Base-by-base conservation (phyloP, 179 eudicot species). In the Silene coronaria region DNA sequence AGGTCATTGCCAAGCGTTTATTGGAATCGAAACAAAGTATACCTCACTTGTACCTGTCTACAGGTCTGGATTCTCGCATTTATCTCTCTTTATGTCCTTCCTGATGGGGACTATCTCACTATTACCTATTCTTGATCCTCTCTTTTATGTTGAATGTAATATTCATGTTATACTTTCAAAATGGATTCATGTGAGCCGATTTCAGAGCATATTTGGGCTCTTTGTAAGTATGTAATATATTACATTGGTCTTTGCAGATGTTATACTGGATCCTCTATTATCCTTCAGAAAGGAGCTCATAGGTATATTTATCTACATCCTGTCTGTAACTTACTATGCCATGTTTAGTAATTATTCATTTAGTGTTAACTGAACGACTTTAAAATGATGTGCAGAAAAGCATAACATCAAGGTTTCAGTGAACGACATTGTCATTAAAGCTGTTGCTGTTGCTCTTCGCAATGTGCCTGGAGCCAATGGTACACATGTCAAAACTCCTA, bases 401-500 rank as follows among this genome's bases (percentile, higher is more conserved):
- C 89, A 89, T 78, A 86, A 87, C 80, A 85, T 92, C 71, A 95
- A 95, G 91, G 97, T 95, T 74, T 92, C 99, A 12, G 99, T 95
- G 77, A 95, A 95, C 84, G 99, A 95, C 79, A 89, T 95, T 77
- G 90, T 95, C 81, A 92, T 92, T 81, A 95, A 95, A 85, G 97
- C 96, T 80, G 99, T 95, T 84, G 99, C 99, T 77, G 76, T 82
- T 51, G 97, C 97, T 36, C 82, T 95, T 75, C 90, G 89, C 75
- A 92, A 88, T 80, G 97, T 95, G 58, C 96, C 97, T 57, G 89
- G 88, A 72, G 97, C 99, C 73, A 95, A 95, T 86, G 97, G 99
- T 95, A 86, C 84, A 79, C 61, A 3, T 75, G 60, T 76, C 48
- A 28, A 30, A 32, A 63, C 22, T 78, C 21, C 27, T 22, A 34